Evolutionary conservation across 768 basidiomycete genomes (phyloP).

Genomic region (Boletus reticulatus): DNA sequence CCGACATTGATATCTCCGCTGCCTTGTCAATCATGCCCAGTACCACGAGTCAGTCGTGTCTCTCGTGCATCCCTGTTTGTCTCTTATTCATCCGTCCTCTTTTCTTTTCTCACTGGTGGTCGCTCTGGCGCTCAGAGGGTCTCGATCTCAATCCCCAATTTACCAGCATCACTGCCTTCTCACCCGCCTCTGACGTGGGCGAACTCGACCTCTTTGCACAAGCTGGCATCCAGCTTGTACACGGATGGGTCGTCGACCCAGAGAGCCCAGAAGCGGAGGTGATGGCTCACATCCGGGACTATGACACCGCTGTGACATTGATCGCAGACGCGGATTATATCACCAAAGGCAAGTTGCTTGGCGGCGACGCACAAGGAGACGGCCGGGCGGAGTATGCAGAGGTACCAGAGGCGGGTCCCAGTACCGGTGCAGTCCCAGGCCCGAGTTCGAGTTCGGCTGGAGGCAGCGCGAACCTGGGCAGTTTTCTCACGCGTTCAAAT

Average conservation of each 20-base stretch:
- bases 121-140: slow-evolving; percentile 50
- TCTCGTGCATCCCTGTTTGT: not conserved
- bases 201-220: slow-evolving; percentile 86
- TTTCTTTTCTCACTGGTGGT: not conserved
- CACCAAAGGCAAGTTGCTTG: slow-evolving; percentile 58
- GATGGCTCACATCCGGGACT: slow-evolving; percentile 56
- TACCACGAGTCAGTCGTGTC: slow-evolving; percentile 63
- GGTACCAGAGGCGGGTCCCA: not conserved
- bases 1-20: slow-evolving; percentile 35
- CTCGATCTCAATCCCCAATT: slow-evolving; percentile 90
- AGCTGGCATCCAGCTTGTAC: slow-evolving; percentile 76
- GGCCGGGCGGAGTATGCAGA: not conserved
- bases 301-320: slow-evolving; percentile 69
- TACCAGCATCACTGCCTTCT: slow-evolving; percentile 64
- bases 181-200: slow-evolving; percentile 61
- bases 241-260: slow-evolving; percentile 66
- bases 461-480: not conserved
- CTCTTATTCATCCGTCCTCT: not conserved
- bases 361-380: not conserved
- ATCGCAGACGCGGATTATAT: slow-evolving; percentile 81
- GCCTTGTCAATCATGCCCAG: slow-evolving; percentile 44
- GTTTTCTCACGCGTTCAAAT: not conserved
- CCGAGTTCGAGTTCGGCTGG: not conserved
- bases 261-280: slow-evolving; percentile 55
- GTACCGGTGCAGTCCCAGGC: not conserved